Conservation (phyloP, 306 rosid species). For the Cicer chorassanicum region DNA sequence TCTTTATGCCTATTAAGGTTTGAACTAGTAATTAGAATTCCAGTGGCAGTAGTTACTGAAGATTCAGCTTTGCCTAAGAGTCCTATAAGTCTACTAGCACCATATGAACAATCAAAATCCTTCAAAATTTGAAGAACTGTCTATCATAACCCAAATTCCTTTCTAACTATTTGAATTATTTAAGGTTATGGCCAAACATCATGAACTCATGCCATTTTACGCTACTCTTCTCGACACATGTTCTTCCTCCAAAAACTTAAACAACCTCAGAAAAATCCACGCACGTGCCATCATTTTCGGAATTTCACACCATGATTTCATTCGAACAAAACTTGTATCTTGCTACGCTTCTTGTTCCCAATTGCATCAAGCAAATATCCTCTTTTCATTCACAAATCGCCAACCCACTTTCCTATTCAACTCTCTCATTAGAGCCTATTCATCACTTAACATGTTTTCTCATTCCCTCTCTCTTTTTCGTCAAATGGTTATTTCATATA, state of each 20-base stretch:
- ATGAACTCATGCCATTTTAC: constrained; percentile 45
- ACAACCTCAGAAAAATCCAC: constrained; percentile 57
- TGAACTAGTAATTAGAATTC: no score
- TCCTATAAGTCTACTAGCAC: no score
- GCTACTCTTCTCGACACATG: constrained; percentile 57
- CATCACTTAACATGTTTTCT: constrained; percentile 56
- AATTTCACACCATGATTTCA: constrained; percentile 59
- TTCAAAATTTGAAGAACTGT: no score
- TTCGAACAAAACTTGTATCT: constrained; percentile 61
- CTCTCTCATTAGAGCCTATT: constrained; percentile 64
- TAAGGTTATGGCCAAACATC: constrained; percentile 27
- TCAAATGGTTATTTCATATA: constrained; percentile 47
- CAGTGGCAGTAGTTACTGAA: no score
- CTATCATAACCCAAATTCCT: no score
- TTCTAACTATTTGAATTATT: no score
- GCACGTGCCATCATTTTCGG: constrained; percentile 49
- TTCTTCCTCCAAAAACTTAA: constrained; percentile 51
- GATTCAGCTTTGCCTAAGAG: no score
- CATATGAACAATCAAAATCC: no score
- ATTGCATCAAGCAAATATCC: constrained; percentile 53
- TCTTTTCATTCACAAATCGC: constrained; percentile 66
- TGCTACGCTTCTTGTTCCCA: constrained; percentile 68
- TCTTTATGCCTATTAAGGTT: no score
- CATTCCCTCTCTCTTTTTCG: constrained; percentile 62
- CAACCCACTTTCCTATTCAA: constrained; percentile 71